Evolutionary conservation across 345 rosid species (phyloP).

Genomic region (Psidium friedrichsthalianum): DNA sequence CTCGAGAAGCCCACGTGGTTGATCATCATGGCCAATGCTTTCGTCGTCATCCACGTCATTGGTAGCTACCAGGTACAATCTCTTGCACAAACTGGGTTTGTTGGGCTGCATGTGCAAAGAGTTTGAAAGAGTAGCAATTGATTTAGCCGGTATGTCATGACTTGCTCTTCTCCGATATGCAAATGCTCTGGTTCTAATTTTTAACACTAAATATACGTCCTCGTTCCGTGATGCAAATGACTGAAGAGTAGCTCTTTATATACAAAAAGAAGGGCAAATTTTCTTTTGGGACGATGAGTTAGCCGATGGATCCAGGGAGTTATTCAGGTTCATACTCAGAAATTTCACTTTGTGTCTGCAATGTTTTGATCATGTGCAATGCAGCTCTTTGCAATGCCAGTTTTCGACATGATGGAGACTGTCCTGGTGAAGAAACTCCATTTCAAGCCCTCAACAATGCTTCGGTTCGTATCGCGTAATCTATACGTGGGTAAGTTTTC

Average conservation of each 20-base stretch:
- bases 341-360: neutral
- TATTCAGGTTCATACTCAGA: neutral
- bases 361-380: neutral
- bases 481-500: constrained; percentile 36
- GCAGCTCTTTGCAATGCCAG: constrained; percentile 59
- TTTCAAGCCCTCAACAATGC: constrained; percentile 22
- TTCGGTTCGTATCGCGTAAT: constrained; percentile 37
- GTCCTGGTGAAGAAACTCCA: constrained; percentile 39
- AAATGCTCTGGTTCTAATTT: neutral
- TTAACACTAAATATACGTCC: neutral
- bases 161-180: neutral
- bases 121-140: neutral
- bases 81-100: neutral
- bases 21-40: constrained; percentile 41
- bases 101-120: neutral
- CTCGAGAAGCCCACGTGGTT: constrained; percentile 64
- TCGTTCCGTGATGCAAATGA: neutral
- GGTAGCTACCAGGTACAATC: constrained; percentile 68
- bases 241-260: neutral
- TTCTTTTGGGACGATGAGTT: neutral
- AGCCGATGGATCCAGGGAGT: neutral
- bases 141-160: neutral
- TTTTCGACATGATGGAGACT: constrained; percentile 61
- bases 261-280: neutral
- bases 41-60: constrained; percentile 63